Conservation (phyloP, 2,329 filamentous ascomycete species). For the Magnaporthales sp. region DNA sequence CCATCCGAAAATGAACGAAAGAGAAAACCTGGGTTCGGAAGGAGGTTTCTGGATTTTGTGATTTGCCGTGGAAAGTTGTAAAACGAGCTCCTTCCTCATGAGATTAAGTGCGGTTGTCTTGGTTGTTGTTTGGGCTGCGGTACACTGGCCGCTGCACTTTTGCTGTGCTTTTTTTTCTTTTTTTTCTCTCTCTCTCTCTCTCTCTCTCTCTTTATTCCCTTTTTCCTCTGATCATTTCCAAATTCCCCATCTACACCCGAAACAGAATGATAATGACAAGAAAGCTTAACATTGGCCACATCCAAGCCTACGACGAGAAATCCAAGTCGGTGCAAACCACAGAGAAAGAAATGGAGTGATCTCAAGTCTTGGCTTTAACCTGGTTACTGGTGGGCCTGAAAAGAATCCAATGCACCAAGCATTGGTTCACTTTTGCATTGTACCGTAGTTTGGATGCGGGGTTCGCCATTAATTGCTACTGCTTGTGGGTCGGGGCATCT, state of each 20-base stretch:
- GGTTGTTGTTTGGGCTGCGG: no score
- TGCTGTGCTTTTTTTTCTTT: neutral
- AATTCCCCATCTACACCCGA: no score
- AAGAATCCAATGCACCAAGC: neutral
- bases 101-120: neutral
- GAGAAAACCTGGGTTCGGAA: neutral
- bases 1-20: neutral
- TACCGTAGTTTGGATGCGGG: neutral
- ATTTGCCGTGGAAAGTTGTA: conserved; percentile 3
- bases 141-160: neutral
- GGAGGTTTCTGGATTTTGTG: conserved; percentile 2
- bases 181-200: neutral
- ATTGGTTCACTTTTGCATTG: neutral
- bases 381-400: no score
- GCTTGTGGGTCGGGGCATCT: neutral
- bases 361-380: no score
- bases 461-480: neutral
- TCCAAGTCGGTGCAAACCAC: neutral
- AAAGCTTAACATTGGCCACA: no score
- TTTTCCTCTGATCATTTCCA: no score
- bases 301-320: no score
- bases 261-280: no score
- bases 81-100: neutral
- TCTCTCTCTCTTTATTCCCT: neutral
- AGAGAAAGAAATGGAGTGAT: neutral